phyloP scores from a whole-genome alignment of 345 rosid genomes.

The Populus euphratica region DNA sequence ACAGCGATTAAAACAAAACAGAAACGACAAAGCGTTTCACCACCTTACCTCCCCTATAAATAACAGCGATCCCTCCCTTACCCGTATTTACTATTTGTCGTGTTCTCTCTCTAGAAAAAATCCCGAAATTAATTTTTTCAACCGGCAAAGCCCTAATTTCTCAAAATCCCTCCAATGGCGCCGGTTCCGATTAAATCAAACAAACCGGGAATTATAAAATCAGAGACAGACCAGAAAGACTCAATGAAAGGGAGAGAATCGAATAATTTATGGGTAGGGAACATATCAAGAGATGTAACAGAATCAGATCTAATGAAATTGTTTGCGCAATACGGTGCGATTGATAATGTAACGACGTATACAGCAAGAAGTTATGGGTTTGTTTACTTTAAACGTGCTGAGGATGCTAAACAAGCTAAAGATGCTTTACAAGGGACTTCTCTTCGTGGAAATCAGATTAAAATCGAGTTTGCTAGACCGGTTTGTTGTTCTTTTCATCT shows the following conservation, averaged over 20 bases:
- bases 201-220: background rate
- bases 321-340: slow-evolving; percentile 59
- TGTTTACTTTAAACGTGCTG: slow-evolving; percentile 67
- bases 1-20: too few relatives aligned
- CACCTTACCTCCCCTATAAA: background rate
- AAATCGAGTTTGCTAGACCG: slow-evolving; percentile 98
- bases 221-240: background rate
- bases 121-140: background rate
- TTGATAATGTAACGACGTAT: slow-evolving; percentile 66
- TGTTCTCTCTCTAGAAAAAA: background rate
- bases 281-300: slow-evolving; percentile 48
- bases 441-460: slow-evolving; percentile 58
- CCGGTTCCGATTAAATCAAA: background rate
- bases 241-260: slow-evolving; percentile 21
- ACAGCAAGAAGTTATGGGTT: slow-evolving; percentile 72
- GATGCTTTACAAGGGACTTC: slow-evolving; percentile 63
- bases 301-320: slow-evolving; percentile 64
- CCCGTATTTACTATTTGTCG: background rate
- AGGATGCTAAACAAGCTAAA: slow-evolving; percentile 79
- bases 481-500: slow-evolving; percentile 66
- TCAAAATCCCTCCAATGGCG: background rate
- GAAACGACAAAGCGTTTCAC: background rate
- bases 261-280: slow-evolving; percentile 84
- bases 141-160: background rate
- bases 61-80: background rate